These are phyloP conservation scores for Cryoendolithus antarcticus DNA, from an alignment of 2,329 filamentous ascomycete species.

Conservation along the genomic window DNA sequence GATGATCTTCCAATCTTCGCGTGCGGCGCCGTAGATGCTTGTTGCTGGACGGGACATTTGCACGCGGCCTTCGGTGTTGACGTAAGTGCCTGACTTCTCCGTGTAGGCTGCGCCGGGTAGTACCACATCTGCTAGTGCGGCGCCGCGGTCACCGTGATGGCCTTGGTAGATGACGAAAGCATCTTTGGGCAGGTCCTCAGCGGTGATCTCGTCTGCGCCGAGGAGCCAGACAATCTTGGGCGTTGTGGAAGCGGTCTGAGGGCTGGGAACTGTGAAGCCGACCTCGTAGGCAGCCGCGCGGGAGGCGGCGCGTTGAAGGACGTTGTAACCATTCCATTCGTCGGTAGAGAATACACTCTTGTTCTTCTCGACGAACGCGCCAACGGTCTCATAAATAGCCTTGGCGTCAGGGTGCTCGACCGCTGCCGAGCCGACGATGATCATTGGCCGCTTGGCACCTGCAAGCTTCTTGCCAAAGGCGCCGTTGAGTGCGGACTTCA, in stretches of 20 bases:
- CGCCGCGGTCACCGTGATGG: constrained; percentile 89
- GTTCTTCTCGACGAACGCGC: constrained; percentile 86
- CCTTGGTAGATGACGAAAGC: constrained; percentile 97
- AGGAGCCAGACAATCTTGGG: constrained; percentile 96
- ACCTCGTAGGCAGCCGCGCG: constrained; percentile 90
- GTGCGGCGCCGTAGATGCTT: constrained; percentile 72
- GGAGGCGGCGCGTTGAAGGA: constrained; percentile 86
- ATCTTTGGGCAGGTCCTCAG: constrained; percentile 81
- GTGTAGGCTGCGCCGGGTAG: constrained; percentile 93
- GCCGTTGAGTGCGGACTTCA: constrained; percentile 77
- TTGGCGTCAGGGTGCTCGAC: constrained; percentile 86
- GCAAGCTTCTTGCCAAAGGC: constrained; percentile 87
- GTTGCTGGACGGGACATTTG: constrained; percentile 89
- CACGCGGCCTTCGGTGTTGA: constrained; percentile 95
- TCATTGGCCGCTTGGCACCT: constrained; percentile 84
- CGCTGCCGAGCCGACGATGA: constrained; percentile 84
- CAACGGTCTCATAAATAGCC: constrained; percentile 83
- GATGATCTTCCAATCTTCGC: constrained; percentile 98
- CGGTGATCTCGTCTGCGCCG: constrained; percentile 80
- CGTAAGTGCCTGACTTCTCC: constrained; percentile 88
- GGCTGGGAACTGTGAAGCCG: constrained; percentile 79
- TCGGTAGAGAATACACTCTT: constrained; percentile 72
- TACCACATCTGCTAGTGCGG: constrained; percentile 83
- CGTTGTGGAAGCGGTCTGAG: constrained; percentile 67
- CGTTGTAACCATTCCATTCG: constrained; percentile 96